Conservation (phyloP, 192 early-diverging fungal genomes). For the Dissophora ornata region DNA sequence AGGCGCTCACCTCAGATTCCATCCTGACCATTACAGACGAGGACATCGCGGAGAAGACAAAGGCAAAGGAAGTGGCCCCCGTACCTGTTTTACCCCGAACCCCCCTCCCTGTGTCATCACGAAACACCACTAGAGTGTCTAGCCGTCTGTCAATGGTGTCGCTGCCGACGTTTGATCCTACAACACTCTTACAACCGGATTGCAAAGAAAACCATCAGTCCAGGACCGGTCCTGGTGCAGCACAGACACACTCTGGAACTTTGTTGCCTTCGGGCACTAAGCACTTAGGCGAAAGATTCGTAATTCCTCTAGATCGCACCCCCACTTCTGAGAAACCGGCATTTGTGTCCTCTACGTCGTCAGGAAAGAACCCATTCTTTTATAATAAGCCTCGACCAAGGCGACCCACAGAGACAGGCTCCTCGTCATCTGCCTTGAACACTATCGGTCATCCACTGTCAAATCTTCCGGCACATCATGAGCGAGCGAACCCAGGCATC, state of each 20-base stretch:
- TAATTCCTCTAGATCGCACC: constrained; percentile 43
- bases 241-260: constrained; percentile 4
- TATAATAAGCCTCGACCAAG: constrained; percentile 33
- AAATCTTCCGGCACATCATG: no score
- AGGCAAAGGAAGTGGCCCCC: constrained; percentile 1
- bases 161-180: constrained; percentile 37
- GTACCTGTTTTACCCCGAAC: constrained; percentile 28
- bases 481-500: not conserved
- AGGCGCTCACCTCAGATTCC: constrained; percentile 33
- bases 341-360: constrained; percentile 26
- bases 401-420: constrained; percentile 32
- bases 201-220: constrained; percentile 15
- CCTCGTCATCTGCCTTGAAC: not conserved
- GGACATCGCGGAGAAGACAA: constrained; percentile 10
- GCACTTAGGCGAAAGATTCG: constrained; percentile 13
- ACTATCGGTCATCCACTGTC: no score
- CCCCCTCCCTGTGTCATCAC: constrained; percentile 22
- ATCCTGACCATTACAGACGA: constrained; percentile 43
- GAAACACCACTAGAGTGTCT: constrained; percentile 28
- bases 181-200: constrained; percentile 35
- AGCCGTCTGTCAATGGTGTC: constrained; percentile 45
- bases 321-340: constrained; percentile 28
- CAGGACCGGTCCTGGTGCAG: not conserved
- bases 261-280: constrained; percentile 1
- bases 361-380: constrained; percentile 50